Evolutionary conservation across 1,284 basidiomycete genomes (phyloP), one percentile per base, ranked within the genome.

Genomic region (Apiotrichum laibachii): DNA sequence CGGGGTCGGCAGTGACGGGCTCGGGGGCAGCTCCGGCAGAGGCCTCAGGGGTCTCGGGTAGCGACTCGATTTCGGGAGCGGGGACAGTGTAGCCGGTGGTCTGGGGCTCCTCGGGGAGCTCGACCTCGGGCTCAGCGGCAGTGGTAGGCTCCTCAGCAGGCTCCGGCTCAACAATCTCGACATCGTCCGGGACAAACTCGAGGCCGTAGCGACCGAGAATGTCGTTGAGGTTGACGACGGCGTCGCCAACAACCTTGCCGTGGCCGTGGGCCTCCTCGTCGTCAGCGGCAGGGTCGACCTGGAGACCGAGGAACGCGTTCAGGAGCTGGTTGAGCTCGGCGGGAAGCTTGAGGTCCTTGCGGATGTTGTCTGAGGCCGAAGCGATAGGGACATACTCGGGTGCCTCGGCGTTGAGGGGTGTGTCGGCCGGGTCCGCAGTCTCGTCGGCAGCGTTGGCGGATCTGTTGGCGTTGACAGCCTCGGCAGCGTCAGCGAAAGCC

Each of bases 131-230:
- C 37, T 50, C 6, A 5, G 34, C 16, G 39, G 26, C 22, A 1
- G 53, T 5, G 35, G 34, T 12, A 12, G 52, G 56, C 43, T 69
- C 50, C 3, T 52, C 55, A 4, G 49, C 35, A 26, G 57, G 48
- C 42, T 56, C 44, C 13, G 59, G 59, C 42, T 40, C 33, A 18
- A 64, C 62, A 22, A 60, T 54, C 34, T 21, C 47, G 16, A 60
- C 65, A 21, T 65, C 54, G 55, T 64, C 65, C 47, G 72, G 70
- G 40, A 72, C 67, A 53, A 76, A 77, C 56, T 72, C 69, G 40
- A 77, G 66, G 33, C 75, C 73, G 61, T 74, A 77, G 53, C 66
- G 70, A 34, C 54, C 52, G 11, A 76, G 70, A 43, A 76, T 59
- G 39, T 72, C 66, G 68, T 77, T 77, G 39, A 76, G 61, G 43